Percentiles rank a stretch among this genome's conserved stretches.
Conservation (phyloP, 2,329 filamentous ascomycete species). For the Colletotrichum abscissum region DNA sequence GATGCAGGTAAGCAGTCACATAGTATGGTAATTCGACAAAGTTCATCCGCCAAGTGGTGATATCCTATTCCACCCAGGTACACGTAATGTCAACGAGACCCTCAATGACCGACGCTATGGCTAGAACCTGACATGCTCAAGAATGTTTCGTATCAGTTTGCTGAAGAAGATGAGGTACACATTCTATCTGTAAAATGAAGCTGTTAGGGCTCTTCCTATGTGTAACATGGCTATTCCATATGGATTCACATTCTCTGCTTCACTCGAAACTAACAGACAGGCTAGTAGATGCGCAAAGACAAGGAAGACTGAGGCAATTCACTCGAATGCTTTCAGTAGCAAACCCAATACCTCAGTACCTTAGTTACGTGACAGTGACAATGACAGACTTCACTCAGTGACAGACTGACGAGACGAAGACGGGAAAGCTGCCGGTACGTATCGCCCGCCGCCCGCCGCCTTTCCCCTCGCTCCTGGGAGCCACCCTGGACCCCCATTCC, state of each 20-base stretch:
- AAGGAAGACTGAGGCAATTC: no score
- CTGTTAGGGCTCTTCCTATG: background rate
- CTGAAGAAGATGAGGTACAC: slow-evolving; percentile 2
- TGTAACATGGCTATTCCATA: no score
- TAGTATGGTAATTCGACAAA: background rate
- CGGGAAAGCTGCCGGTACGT: background rate
- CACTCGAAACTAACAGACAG: background rate
- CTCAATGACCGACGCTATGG: background rate
- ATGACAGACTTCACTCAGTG: background rate
- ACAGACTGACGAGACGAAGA: background rate
- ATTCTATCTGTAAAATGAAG: background rate
- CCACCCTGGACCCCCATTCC: slow-evolving; percentile 1
- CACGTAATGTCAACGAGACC: background rate
- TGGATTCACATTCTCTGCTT: background rate
- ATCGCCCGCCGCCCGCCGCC: background rate
- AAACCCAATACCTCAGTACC: background rate
- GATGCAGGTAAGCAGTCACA: background rate
- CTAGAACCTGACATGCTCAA: background rate
- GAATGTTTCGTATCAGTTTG: slow-evolving; percentile 15
- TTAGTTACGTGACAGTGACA: no score
- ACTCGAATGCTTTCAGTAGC: background rate
- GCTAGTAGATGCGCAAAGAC: background rate
- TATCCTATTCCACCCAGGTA: background rate
- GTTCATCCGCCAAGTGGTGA: background rate
- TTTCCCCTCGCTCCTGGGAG: background rate